These are phyloP conservation scores for Trichoderma koningiopsis DNA, from an alignment of 2,329 filamentous ascomycete species.

Conservation along the genomic window DNA sequence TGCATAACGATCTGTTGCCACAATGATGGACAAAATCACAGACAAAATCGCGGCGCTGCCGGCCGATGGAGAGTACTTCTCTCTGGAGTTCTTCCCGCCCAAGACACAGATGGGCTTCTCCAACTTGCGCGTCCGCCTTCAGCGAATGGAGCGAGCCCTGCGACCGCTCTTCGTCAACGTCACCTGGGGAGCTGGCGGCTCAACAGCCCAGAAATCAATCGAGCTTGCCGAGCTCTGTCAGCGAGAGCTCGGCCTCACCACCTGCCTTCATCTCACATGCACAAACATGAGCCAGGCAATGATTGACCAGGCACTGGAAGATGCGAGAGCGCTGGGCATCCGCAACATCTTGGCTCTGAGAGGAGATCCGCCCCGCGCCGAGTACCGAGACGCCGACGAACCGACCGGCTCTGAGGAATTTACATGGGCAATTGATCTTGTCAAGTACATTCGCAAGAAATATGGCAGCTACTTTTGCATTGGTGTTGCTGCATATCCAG, in stretches of 20 bases:
- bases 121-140: conserved; percentile 88
- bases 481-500: conserved; percentile 91
- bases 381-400: conserved; percentile 68
- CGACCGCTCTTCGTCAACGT: conserved; percentile 94
- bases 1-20: neutral
- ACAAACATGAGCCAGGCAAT: conserved; percentile 92
- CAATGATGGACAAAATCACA: conserved; percentile 79
- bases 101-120: conserved; percentile 96
- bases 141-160: conserved; percentile 90
- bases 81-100: conserved; percentile 98
- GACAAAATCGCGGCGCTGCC: conserved; percentile 93
- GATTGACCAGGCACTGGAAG: conserved; percentile 86
- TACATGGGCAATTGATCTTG: conserved; percentile 84
- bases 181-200: conserved; percentile 96
- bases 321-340: conserved; percentile 87
- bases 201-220: conserved; percentile 85
- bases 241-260: conserved; percentile 86
- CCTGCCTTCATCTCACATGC: conserved; percentile 93
- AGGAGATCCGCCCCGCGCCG: conserved; percentile 85
- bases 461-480: conserved; percentile 96
- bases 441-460: conserved; percentile 80
- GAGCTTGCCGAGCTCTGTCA: conserved; percentile 96
- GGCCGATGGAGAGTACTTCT: conserved; percentile 82
- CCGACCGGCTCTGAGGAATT: conserved; percentile 75
- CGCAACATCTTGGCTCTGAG: conserved; percentile 90